phyloP scores from a whole-genome alignment of 2,329 filamentous ascomycete species.

The Pseudogymnoascus sp. region DNA sequence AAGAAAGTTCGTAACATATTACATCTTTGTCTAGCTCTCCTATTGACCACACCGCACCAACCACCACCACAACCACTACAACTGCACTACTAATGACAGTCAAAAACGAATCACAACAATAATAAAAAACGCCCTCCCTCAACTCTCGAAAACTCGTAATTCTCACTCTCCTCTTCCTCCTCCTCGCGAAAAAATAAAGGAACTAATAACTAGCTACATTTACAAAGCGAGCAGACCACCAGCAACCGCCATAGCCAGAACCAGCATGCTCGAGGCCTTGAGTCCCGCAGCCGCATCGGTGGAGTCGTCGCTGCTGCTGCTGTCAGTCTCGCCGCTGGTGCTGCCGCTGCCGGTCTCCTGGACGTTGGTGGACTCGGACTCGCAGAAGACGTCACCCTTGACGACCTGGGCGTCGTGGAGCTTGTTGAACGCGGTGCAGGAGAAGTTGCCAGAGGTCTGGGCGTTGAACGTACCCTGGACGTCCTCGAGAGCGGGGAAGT shows the following conservation, averaged over 20 bases:
- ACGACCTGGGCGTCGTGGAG: conserved; percentile 32
- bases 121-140: background rate
- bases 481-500: conserved; percentile 56
- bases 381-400: conserved; percentile 39
- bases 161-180: too few species aligned
- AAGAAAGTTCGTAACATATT: too few species aligned
- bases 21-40: too few species aligned
- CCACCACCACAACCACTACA: too few species aligned
- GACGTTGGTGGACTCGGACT: conserved; percentile 21
- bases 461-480: conserved; percentile 67
- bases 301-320: background rate
- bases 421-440: conserved; percentile 21
- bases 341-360: background rate
- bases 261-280: background rate
- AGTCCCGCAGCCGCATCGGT: background rate
- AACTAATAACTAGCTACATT: background rate
- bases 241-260: background rate
- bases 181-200: background rate
- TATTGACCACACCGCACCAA: too few species aligned
- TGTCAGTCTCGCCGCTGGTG: background rate
- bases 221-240: background rate
- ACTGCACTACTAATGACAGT: background rate
- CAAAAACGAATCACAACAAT: background rate
- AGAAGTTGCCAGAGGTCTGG: conserved; percentile 20
- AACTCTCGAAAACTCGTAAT: background rate